Conservation (phyloP, 352 stramenopile genomes). For the Globisporangium nunn region DNA sequence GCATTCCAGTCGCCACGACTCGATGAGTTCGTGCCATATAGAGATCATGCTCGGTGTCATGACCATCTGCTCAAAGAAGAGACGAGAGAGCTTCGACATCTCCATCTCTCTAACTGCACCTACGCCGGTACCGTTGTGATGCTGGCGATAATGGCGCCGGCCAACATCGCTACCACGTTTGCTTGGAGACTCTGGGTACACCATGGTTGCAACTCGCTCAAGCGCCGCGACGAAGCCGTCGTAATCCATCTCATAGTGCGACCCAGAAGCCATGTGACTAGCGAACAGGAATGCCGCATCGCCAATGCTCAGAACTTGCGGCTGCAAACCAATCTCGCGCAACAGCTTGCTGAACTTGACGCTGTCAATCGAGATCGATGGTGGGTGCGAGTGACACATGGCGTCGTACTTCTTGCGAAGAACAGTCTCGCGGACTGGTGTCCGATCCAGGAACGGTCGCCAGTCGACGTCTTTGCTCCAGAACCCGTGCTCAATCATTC, state of each 20-base stretch:
- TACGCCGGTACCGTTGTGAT: neutral
- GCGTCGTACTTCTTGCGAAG: slow-evolving; percentile 35
- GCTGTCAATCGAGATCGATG: slow-evolving; percentile 40
- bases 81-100: slow-evolving; percentile 12
- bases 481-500: slow-evolving; percentile 30
- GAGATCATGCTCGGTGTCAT: slow-evolving; percentile 25
- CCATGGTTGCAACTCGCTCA: slow-evolving; percentile 23
- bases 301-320: slow-evolving; percentile 37
- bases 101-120: neutral
- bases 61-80: slow-evolving; percentile 47
- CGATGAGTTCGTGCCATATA: slow-evolving; percentile 38
- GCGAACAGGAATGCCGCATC: slow-evolving; percentile 62
- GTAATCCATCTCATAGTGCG: slow-evolving; percentile 52
- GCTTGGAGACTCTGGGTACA: slow-evolving; percentile 15
- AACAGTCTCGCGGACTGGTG: slow-evolving; percentile 25
- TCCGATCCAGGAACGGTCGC: slow-evolving; percentile 17
- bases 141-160: neutral
- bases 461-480: slow-evolving; percentile 64
- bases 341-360: slow-evolving; percentile 79
- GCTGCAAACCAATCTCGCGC: slow-evolving; percentile 50
- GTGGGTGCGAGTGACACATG: slow-evolving; percentile 45
- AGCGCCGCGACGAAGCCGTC: slow-evolving; percentile 41
- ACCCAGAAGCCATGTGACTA: slow-evolving; percentile 26
- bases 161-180: neutral
- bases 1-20: slow-evolving; percentile 31